Evolutionary conservation across 345 rosid species (phyloP).

Genomic region (Linum lewisii): DNA sequence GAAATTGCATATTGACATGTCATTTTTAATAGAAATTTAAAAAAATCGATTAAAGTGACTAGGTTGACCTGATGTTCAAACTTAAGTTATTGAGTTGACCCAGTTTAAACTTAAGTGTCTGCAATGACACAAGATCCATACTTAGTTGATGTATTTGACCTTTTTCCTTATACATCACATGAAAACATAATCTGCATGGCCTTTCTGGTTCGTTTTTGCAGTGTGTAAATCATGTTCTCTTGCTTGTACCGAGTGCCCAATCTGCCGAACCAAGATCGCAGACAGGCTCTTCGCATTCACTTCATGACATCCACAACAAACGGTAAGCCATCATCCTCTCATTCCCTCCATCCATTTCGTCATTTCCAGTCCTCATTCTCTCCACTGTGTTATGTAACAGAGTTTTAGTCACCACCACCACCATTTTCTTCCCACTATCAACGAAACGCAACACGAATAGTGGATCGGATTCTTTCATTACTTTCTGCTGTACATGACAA

Average conservation of each 20-base stretch:
- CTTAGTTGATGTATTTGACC: too few relatives aligned
- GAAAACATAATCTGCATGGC: too few relatives aligned
- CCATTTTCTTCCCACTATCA: constrained; percentile 10
- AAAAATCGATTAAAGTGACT: too few relatives aligned
- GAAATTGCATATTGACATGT: too few relatives aligned
- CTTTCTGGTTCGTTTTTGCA: constrained; percentile 23
- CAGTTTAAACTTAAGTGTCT: too few relatives aligned
- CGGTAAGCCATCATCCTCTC: constrained; percentile 15
- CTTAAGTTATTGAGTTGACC: too few relatives aligned
- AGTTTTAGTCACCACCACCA: constrained; percentile 17
- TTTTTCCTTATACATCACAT: background rate
- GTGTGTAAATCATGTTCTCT: constrained; percentile 98
- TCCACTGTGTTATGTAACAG: constrained; percentile 22
- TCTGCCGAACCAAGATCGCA: constrained; percentile 86
- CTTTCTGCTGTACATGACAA: constrained; percentile 39
- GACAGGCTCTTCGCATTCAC: constrained; percentile 96
- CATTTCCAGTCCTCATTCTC: background rate
- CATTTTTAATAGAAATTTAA: too few relatives aligned
- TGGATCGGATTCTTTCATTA: constrained; percentile 43
- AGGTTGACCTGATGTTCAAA: too few relatives aligned
- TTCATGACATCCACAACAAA: constrained; percentile 38
- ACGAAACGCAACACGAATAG: background rate
- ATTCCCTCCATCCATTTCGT: background rate
- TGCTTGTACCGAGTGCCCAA: constrained; percentile 96
- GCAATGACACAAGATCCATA: too few relatives aligned